phyloP scores from a whole-genome alignment of 352 stramenopile genomes.

The Saprolegnia diclina region DNA sequence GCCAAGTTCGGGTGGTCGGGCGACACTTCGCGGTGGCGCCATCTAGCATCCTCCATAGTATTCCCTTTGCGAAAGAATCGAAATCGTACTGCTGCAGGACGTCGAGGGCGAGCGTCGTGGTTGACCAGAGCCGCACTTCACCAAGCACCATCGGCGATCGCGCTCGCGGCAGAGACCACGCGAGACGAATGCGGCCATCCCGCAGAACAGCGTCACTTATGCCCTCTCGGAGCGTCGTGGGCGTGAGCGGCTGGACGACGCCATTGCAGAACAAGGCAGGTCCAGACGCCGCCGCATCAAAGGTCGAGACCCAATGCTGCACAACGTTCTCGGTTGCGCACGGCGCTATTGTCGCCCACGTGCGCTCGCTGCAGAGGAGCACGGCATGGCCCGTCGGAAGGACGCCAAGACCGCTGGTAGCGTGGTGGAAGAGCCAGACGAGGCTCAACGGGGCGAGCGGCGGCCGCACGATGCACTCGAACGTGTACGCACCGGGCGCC shows the following conservation, averaged over 20 bases:
- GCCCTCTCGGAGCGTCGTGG: not conserved
- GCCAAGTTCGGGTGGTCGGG: not conserved
- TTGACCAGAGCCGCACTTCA: not conserved
- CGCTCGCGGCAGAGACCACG: not conserved
- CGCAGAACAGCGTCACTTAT: not conserved
- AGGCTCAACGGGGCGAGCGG: not conserved
- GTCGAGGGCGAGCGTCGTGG: not conserved
- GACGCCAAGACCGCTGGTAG: not conserved
- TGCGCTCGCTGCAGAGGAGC: not conserved
- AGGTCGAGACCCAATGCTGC: not conserved
- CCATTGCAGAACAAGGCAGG: not conserved
- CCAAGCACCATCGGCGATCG: not conserved
- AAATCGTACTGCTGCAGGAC: not conserved
- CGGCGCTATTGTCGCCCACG: not conserved
- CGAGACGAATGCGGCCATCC: not conserved
- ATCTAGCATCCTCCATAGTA: not conserved
- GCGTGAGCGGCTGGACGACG: not conserved
- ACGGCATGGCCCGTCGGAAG: not conserved
- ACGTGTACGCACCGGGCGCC: not conserved
- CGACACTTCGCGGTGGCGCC: not conserved
- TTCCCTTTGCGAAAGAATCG: not conserved
- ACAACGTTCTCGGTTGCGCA: not conserved
- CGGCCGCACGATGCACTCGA: not conserved
- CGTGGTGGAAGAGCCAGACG: not conserved
- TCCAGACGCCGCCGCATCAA: not conserved